These are phyloP conservation scores for Phaffia australis DNA, from an alignment of 768 basidiomycete genomes.

Conservation along the genomic window DNA sequence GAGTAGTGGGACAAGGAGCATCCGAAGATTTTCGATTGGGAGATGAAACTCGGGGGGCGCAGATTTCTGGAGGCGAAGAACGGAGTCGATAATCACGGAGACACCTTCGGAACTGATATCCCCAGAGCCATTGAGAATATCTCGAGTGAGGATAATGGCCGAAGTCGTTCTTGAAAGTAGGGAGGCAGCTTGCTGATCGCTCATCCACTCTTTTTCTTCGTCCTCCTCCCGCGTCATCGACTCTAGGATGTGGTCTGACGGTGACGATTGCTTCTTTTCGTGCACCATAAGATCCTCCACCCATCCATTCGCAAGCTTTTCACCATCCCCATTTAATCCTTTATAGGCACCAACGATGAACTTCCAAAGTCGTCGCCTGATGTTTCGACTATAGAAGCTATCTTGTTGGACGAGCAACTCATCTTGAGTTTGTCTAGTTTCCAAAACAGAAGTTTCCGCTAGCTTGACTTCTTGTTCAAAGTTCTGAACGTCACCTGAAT, in stretches of 20 bases:
- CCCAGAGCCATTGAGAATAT: background rate
- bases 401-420: background rate
- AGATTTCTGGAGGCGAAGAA: background rate
- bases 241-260: no score
- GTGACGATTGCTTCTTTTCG: background rate
- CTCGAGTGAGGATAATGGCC: slow-evolving; percentile 10
- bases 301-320: background rate
- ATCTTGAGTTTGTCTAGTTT: background rate
- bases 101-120: background rate
- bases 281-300: background rate
- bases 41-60: background rate
- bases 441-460: background rate
- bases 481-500: background rate
- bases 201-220: background rate
- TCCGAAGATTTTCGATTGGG: background rate
- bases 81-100: background rate
- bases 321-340: background rate
- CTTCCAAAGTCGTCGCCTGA: background rate
- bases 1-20: slow-evolving; percentile 4
- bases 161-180: slow-evolving; percentile 1
- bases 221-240: background rate
- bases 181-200: background rate
- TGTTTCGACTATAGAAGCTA: background rate
- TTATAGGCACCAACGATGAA: background rate
- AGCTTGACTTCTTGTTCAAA: background rate